These are phyloP conservation scores for Dothidotthia symphoricarpi DNA, from an alignment of 2,329 filamentous ascomycete genomes.

Conservation along the genomic window DNA sequence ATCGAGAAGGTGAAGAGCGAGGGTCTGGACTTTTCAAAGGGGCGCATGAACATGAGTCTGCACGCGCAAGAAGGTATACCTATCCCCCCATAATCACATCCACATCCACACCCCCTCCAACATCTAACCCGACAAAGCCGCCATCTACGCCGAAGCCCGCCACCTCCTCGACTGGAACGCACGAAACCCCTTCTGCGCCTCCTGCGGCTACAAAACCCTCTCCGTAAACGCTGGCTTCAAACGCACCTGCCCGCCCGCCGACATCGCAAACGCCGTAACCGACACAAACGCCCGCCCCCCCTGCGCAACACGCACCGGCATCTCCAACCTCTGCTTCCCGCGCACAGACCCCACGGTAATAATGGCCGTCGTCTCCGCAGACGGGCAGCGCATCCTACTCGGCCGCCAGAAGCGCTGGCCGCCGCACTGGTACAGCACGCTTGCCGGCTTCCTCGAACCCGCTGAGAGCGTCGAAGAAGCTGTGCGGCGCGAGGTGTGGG, in stretches of 20 bases:
- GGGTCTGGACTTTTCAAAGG: constrained; percentile 65
- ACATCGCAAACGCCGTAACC: constrained; percentile 53
- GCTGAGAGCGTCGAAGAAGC: constrained; percentile 54
- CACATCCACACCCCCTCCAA: constrained; percentile 1
- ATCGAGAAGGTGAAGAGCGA: constrained; percentile 59
- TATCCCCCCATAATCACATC: too few relatives aligned
- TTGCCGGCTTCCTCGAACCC: constrained; percentile 59
- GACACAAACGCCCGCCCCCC: constrained; percentile 54
- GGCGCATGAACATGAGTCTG: constrained; percentile 62
- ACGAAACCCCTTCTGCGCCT: constrained; percentile 87
- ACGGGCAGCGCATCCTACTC: constrained; percentile 74
- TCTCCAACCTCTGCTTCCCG: constrained; percentile 91
- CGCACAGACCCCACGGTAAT: constrained; percentile 94
- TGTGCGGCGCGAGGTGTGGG: constrained; percentile 53
- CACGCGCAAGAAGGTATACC: constrained; percentile 60
- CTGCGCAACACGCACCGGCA: constrained; percentile 77
- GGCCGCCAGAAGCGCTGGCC: constrained; percentile 85
- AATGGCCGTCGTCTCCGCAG: constrained; percentile 81
- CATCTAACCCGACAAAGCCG: constrained; percentile 66
- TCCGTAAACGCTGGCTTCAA: constrained; percentile 79
- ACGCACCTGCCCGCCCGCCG: constrained; percentile 71
- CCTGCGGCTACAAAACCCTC: constrained; percentile 80
- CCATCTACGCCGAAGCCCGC: constrained; percentile 85
- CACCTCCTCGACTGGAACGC: constrained; percentile 92
- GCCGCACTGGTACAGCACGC: constrained; percentile 79